phyloP scores from a whole-genome alignment of 345 rosid species.

The Capsella bursapastoris region DNA sequence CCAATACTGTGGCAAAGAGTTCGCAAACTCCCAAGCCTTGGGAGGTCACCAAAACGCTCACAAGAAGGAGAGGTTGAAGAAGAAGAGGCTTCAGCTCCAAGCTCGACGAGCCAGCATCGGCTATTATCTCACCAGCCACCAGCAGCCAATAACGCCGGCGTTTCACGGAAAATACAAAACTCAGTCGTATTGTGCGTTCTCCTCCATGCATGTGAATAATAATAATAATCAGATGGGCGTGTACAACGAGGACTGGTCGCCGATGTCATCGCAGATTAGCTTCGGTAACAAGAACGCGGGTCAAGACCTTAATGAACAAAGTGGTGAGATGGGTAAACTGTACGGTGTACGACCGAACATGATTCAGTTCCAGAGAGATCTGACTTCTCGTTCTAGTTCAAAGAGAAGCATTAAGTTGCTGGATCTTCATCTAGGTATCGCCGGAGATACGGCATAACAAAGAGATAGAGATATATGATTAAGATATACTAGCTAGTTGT shows the following conservation, averaged over 20 bases:
- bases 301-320: slow-evolving; percentile 46
- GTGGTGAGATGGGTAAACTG: slow-evolving; percentile 47
- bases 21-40: neutral
- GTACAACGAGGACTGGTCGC: slow-evolving; percentile 44
- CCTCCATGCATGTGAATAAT: slow-evolving; percentile 39
- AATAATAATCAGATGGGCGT: slow-evolving; percentile 33
- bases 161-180: slow-evolving; percentile 55
- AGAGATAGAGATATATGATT: slow-evolving; percentile 7
- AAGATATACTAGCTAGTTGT: slow-evolving; percentile 10
- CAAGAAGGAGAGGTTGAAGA: slow-evolving; percentile 92
- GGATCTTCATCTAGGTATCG: slow-evolving; percentile 75
- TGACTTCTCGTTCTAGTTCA: slow-evolving; percentile 41
- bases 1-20: neutral
- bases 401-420: slow-evolving; percentile 57
- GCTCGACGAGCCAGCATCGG: slow-evolving; percentile 79
- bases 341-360: slow-evolving; percentile 46
- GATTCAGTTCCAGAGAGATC: slow-evolving; percentile 46
- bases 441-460: slow-evolving; percentile 31
- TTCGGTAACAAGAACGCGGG: slow-evolving; percentile 53
- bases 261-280: slow-evolving; percentile 65
- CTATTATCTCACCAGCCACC: slow-evolving; percentile 55
- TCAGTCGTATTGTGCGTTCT: slow-evolving; percentile 39
- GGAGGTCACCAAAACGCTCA: slow-evolving; percentile 98
- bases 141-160: slow-evolving; percentile 36
- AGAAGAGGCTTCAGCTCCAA: slow-evolving; percentile 89